Conservation (phyloP, 1,284 basidiomycete species). For the Naganishia sp. region DNA sequence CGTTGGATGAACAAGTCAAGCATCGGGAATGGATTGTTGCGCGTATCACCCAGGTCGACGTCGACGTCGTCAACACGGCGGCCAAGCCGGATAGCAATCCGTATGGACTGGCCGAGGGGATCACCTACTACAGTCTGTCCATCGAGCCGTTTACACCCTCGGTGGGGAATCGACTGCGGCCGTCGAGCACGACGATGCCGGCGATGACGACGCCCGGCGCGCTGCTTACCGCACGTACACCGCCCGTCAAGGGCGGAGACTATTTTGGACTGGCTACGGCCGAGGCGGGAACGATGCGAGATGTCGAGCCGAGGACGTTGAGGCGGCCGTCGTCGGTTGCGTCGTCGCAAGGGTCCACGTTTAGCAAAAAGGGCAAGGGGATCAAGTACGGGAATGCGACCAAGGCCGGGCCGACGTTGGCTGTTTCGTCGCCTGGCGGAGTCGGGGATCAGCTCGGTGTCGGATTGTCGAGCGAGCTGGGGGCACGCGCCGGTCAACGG, state of each 20-base stretch:
- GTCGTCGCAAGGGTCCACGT: slow-evolving; percentile 23
- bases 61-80: slow-evolving; percentile 79
- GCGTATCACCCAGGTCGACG: slow-evolving; percentile 81
- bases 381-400: slow-evolving; percentile 25
- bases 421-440: neutral
- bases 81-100: slow-evolving; percentile 43
- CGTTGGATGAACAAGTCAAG: slow-evolving; percentile 79
- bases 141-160: slow-evolving; percentile 82
- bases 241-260: slow-evolving; percentile 1
- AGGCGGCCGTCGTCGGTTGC: slow-evolving; percentile 27
- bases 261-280: slow-evolving; percentile 3
- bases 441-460: neutral
- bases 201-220: slow-evolving; percentile 21
- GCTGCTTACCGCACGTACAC: neutral
- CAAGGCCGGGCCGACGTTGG: slow-evolving; percentile 27
- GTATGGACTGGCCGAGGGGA: slow-evolving; percentile 72
- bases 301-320: neutral
- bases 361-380: slow-evolving; percentile 27
- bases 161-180: slow-evolving; percentile 28
- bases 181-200: slow-evolving; percentile 21
- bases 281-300: neutral
- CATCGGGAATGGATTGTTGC: slow-evolving; percentile 92
- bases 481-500: neutral
- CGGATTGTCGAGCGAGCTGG: neutral
- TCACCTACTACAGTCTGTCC: slow-evolving; percentile 89